Evolutionary conservation across 129 eudicot genomes (phyloP).

Genomic region (Glebionis coronaria): DNA sequence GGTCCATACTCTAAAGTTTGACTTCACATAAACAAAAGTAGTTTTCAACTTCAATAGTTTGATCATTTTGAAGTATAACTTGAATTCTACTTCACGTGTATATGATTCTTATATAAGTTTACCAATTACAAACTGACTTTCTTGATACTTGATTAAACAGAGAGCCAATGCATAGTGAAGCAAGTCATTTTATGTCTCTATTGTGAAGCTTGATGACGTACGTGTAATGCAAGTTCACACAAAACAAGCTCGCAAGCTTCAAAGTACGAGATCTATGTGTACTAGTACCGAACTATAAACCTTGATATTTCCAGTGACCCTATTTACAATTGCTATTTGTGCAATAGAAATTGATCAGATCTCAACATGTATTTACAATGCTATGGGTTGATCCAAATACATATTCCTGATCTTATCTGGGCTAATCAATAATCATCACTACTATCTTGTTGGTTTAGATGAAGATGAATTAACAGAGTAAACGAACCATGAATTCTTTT

Average conservation of each 20-base stretch:
- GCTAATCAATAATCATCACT: no score
- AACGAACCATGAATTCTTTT: no score
- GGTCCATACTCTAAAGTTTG: no score
- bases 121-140: background rate
- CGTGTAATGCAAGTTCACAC: conserved; percentile 1
- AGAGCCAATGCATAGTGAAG: conserved; percentile 1
- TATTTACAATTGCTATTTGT: background rate
- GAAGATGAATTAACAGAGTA: no score
- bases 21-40: background rate
- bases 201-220: background rate
- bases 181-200: background rate
- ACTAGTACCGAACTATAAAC: conserved; percentile 16
- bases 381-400: background rate
- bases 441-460: no score
- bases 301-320: background rate
- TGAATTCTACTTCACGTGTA: background rate
- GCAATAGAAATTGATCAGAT: background rate
- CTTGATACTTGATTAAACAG: conserved; percentile 21
- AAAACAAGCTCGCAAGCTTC: background rate
- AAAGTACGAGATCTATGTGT: conserved; percentile 12
- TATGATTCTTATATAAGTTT: background rate
- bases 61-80: background rate
- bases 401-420: background rate
- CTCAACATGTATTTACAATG: background rate
- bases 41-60: background rate